Conservation (phyloP, 352 stramenopile species). For the Globisporangium acanthophoron region DNA sequence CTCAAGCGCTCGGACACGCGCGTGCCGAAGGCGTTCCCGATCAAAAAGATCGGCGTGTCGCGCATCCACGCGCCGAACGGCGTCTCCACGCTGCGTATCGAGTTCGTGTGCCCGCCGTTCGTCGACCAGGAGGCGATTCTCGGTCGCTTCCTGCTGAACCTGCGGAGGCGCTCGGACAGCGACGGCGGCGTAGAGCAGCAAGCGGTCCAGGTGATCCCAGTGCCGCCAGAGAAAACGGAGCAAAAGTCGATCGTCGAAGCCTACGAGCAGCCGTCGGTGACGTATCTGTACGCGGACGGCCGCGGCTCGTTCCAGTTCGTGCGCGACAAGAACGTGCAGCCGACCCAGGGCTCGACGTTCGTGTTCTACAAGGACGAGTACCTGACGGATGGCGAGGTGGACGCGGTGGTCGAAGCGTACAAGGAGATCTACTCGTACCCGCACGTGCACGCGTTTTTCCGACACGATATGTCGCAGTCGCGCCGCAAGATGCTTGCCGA, state of each 20-base stretch:
- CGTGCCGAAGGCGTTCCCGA: slow-evolving; percentile 70
- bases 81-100: slow-evolving; percentile 79
- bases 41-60: slow-evolving; percentile 83
- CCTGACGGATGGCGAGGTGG: slow-evolving; percentile 57
- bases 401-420: slow-evolving; percentile 78
- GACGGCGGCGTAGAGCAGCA: slow-evolving; percentile 24
- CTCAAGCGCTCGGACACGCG: slow-evolving; percentile 70
- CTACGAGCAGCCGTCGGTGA: slow-evolving; percentile 64
- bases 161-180: slow-evolving; percentile 28
- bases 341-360: slow-evolving; percentile 41
- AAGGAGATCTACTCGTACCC: slow-evolving; percentile 80
- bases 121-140: slow-evolving; percentile 70
- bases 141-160: slow-evolving; percentile 52
- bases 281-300: slow-evolving; percentile 67
- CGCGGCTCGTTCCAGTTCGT: slow-evolving; percentile 83
- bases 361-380: slow-evolving; percentile 87
- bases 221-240: slow-evolving; percentile 19
- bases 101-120: slow-evolving; percentile 76
- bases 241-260: slow-evolving; percentile 60
- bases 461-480: slow-evolving; percentile 53
- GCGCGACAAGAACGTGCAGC: slow-evolving; percentile 36
- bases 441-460: slow-evolving; percentile 72
- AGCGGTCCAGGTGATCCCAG: slow-evolving; percentile 55
- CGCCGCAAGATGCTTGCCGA: slow-evolving; percentile 49
- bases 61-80: slow-evolving; percentile 71